phyloP scores from a whole-genome alignment of 1,284 basidiomycete species.

The Laetiporus sulphureus region DNA sequence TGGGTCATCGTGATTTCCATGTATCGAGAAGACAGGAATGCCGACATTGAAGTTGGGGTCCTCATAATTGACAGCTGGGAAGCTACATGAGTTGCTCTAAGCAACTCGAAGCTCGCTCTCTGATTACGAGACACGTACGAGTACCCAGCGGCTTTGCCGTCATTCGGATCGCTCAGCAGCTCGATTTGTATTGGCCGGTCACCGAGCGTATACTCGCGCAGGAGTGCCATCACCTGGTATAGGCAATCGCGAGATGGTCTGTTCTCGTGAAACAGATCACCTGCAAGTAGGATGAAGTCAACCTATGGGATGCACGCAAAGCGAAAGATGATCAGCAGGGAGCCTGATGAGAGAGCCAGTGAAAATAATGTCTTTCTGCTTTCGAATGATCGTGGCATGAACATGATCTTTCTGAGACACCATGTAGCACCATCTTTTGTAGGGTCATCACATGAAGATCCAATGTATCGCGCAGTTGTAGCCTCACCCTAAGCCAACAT shows the following conservation, averaged over 20 bases:
- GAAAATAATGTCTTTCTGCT: no score
- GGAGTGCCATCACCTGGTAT: conserved; percentile 81
- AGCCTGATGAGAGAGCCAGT: no score
- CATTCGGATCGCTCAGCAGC: conserved; percentile 86
- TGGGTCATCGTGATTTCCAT: conserved; percentile 99
- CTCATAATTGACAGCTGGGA: conserved; percentile 96
- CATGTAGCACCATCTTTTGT: no score
- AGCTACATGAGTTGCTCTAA: conserved; percentile 54
- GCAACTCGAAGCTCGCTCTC: background rate
- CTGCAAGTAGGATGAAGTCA: conserved; percentile 90
- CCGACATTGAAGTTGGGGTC: conserved; percentile 93
- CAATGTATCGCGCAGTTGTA: no score
- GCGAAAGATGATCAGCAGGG: no score
- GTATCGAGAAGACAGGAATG: conserved; percentile 97
- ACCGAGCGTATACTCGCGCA: conserved; percentile 88
- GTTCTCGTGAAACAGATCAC: conserved; percentile 98
- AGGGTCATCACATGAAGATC: no score
- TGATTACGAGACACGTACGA: conserved; percentile 46
- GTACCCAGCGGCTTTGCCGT: conserved; percentile 80
- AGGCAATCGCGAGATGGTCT: conserved; percentile 87
- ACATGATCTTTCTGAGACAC: no score
- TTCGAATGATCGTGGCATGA: no score
- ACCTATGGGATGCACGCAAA: conserved; percentile 58
- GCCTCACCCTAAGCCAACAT: no score
- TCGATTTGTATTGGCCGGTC: conserved; percentile 87